Base-by-base conservation (phyloP, 2,329 filamentous ascomycete species). In the Chalara sp. region DNA sequence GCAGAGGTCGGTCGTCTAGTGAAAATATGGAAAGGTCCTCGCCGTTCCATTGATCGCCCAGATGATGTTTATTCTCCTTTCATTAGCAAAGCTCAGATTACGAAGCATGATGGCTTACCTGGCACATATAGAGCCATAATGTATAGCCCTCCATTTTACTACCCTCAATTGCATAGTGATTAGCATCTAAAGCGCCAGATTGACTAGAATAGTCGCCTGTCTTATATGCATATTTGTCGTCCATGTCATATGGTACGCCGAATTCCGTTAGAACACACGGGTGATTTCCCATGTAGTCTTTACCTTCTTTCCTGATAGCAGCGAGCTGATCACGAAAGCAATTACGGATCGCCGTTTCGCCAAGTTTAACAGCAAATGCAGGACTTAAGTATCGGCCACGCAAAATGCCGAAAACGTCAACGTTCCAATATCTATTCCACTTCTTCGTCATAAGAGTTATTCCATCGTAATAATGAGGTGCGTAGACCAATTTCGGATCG, bases 201-300 rank as follows among this genome's bases (percentile, higher is more conserved):
- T 99, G 93, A 61, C 89, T 96, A 43, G 87, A 86, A 69, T 96
- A 99, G 67, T 99, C 88, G 6, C 95, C 93, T 5, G 89, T 96
- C 69, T 89, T 88, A 71, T 99, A 99, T 1, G 93, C 93, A 63
- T 93, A 78, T 69, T 96, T 91, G 58, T 96, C 84, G 63, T 99
- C 92, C 95, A 99, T 97, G 65, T 99, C 93, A 65, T 96, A 99
- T 0, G 93, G 93, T 52, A 99, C 96, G 6, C 93, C 93, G 62
- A 97, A 97, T 65, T 99, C 93, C 1, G 89, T 95, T 67, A 96
- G 82, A 5, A 99, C 71, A 60, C 90, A 89, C 0, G 93, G 93
- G 60, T 95, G 91, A 28, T 87, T 82, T 21, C 93, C 93, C 74
- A 90, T 89, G 53, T 89, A 83, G 50, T 95, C 86, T n/a, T 86